Evolutionary conservation across 2,329 filamentous ascomycete genomes (phyloP), one percentile per base, ranked within the genome.

Genomic region (Colletotrichum sp.): DNA sequence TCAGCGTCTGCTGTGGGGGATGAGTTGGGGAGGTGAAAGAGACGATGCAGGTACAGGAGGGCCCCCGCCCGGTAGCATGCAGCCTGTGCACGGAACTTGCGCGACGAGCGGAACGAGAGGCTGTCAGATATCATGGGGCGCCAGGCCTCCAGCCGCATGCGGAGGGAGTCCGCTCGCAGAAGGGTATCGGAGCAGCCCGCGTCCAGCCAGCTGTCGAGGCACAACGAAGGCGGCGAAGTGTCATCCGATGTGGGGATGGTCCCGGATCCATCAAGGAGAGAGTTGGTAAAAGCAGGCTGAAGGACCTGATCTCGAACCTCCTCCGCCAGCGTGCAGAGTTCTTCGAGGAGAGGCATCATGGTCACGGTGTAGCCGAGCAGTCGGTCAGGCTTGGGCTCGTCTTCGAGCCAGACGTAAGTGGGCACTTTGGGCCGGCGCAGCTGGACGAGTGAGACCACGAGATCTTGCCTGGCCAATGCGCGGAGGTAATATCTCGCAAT

Each of bases 401-500:
- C 79, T 25, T 82, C 79, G 1, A 83, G 77, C 81, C 82, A 83
- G 25, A 80, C 75, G 5, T 72, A 70, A 6, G 78, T 79, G 4
- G 81, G 78, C 22, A 83, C 80, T 12, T 73, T 66, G 8, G 78
- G 78, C 5, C 78, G 79, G 3, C 79, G 79, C 11, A 80, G 74
- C 19, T 79, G 74, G 2, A 79, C 77, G 22, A 83, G 74, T 3
- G 81, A 81, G 32, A 82, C 73, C 61, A 83, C 78, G 76, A 82
- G 81, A 57, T 83, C 82, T 59, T 83, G 81, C 19, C 82, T 79
- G 1, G 82, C 82, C 15, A 83, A 69, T 13, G 80, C 82, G 13
- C 81, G 79, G 22, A 83, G 78, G 66, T 82, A 82, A 55, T 83
- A 83, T n/a, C 79, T 80, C 16, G 81, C 79, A 6, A 82, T 74